phyloP scores from a whole-genome alignment of 1,284 basidiomycete species.

The Sphagnurus paluster region DNA sequence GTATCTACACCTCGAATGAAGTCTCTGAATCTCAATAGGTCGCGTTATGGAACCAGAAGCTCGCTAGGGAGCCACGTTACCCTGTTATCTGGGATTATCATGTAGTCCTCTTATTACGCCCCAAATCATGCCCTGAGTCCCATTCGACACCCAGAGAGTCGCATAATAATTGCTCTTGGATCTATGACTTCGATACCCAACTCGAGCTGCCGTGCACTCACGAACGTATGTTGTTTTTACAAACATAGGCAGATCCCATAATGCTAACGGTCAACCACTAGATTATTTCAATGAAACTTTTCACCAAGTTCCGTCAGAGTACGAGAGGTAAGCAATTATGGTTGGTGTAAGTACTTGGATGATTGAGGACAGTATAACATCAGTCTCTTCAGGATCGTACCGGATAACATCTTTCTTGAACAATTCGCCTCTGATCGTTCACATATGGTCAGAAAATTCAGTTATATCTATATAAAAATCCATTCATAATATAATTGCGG shows the following conservation, averaged over 20 bases:
- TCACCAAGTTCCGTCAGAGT: constrained; percentile 35
- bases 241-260: neutral
- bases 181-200: constrained; percentile 66
- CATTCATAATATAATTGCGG: too few species aligned
- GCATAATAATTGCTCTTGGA: constrained; percentile 34
- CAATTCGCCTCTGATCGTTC: constrained; percentile 77
- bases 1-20: neutral
- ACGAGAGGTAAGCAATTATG: constrained; percentile 45
- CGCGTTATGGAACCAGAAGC: constrained; percentile 64
- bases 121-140: constrained; percentile 15
- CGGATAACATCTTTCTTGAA: constrained; percentile 49
- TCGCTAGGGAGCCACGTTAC: constrained; percentile 30
- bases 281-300: constrained; percentile 61
- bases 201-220: constrained; percentile 50
- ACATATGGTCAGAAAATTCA: constrained; percentile 66
- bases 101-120: constrained; percentile 57
- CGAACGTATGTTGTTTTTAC: constrained; percentile 35
- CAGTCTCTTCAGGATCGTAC: constrained; percentile 57
- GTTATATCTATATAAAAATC: neutral
- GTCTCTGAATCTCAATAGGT: constrained; percentile 40
- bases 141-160: neutral
- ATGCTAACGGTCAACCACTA: constrained; percentile 23
- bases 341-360: neutral
- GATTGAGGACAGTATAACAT: neutral
- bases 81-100: constrained; percentile 78